phyloP scores from a whole-genome alignment of 306 rosid genomes.

The Argentina anserina region DNA sequence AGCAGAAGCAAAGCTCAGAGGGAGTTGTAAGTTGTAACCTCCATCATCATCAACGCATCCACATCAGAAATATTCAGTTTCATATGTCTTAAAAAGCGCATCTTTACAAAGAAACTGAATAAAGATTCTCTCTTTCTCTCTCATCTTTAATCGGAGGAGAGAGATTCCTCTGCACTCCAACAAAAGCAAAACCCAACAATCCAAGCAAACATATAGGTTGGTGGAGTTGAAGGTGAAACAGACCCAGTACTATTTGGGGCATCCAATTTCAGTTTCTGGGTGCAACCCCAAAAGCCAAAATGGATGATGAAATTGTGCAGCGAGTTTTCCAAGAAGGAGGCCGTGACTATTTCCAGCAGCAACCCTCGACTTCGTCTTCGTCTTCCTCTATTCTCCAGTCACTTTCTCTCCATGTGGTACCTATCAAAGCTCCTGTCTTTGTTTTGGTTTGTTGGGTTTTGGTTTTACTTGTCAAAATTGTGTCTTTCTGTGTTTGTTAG shows the following conservation, averaged over 20 bases:
- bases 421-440: not conserved
- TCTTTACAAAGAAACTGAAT: not conserved
- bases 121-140: conserved; percentile 1
- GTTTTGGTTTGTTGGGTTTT: not conserved
- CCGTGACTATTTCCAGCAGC: conserved; percentile 88
- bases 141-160: not conserved
- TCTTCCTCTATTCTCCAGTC: conserved; percentile 93
- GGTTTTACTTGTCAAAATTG: not conserved
- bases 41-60: not conserved
- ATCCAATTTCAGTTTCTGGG: conserved; percentile 3
- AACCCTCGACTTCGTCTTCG: conserved; percentile 78
- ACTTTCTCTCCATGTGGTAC: conserved; percentile 96
- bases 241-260: conserved; percentile 9
- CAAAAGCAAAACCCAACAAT: conserved; percentile 5
- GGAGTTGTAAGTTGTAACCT: not conserved
- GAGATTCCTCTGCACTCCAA: not conserved
- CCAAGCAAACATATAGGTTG: conserved; percentile 1
- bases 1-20: not conserved
- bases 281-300: conserved; percentile 17
- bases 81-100: not conserved
- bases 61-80: not conserved
- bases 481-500: not conserved
- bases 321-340: conserved; percentile 99
- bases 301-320: conserved; percentile 93
- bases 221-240: not conserved